These are phyloP conservation scores for Eucalyptus tenuipes DNA, from an alignment of 345 rosid genomes.

Conservation along the genomic window DNA sequence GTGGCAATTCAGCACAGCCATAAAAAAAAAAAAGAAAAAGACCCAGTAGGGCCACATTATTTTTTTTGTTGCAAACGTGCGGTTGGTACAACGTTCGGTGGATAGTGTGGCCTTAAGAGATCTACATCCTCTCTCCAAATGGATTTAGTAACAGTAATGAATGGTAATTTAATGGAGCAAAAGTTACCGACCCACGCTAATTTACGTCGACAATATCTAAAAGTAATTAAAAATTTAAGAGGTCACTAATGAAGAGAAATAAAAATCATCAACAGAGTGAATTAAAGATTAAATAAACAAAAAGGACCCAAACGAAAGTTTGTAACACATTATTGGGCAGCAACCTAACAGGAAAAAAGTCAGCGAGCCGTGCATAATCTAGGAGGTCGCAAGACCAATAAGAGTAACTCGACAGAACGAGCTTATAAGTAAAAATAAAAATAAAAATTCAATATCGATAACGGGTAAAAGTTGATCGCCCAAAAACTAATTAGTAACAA, in stretches of 20 bases:
- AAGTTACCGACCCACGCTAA: neutral
- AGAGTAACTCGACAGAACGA: neutral
- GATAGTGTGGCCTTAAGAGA: neutral
- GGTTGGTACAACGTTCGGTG: neutral
- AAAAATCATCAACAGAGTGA: neutral
- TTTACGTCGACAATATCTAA: neutral
- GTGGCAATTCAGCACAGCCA: neutral
- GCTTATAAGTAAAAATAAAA: neutral
- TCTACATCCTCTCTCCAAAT: neutral
- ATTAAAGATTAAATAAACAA: neutral
- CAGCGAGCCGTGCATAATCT: neutral
- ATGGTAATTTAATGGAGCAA: neutral
- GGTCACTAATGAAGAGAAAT: neutral
- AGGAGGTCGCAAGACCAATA: neutral
- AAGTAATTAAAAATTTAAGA: neutral
- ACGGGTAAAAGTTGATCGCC: fast-evolving
- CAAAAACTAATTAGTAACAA: neutral
- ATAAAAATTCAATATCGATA: neutral
- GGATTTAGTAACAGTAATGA: neutral
- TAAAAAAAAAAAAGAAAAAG: neutral
- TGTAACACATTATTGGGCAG: neutral
- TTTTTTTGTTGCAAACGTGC: neutral
- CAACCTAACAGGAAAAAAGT: neutral
- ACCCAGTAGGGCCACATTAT: neutral
- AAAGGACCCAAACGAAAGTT: neutral